phyloP scores from a whole-genome alignment of 164 flowering plant species.

The Dillenia turbinata region DNA sequence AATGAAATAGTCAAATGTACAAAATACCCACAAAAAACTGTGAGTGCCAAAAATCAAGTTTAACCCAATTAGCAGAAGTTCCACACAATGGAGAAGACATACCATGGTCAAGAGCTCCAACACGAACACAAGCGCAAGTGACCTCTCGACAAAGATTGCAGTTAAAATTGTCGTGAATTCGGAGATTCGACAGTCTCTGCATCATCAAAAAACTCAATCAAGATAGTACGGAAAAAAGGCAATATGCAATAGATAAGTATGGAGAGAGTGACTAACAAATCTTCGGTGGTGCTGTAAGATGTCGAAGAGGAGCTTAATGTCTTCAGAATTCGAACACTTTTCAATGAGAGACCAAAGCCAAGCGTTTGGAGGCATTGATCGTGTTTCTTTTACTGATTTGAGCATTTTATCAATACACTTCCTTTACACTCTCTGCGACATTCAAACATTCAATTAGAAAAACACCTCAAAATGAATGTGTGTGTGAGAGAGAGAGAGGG shows the following conservation, averaged over 20 bases:
- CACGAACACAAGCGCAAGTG: slow-evolving; percentile 80
- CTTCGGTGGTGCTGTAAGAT: slow-evolving; percentile 57
- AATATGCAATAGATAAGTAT: neutral
- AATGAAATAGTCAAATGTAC: no score
- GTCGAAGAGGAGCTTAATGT: slow-evolving; percentile 67
- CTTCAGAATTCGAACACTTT: slow-evolving; percentile 60
- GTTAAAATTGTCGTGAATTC: slow-evolving; percentile 70
- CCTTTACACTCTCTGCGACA: slow-evolving; percentile 65
- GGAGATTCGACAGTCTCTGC: slow-evolving; percentile 91
- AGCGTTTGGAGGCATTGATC: slow-evolving; percentile 80
- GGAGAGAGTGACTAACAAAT: slow-evolving; percentile 57
- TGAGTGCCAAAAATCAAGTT: no score
- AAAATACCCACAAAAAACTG: neutral
- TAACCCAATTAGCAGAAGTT: no score
- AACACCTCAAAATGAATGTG: neutral
- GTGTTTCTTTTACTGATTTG: slow-evolving; percentile 40
- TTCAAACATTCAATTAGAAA: neutral
- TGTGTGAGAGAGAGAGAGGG: neutral
- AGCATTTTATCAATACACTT: slow-evolving; percentile 60
- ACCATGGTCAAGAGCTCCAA: slow-evolving; percentile 85
- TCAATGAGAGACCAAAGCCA: slow-evolving; percentile 72
- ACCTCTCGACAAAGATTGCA: slow-evolving; percentile 68
- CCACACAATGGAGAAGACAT: slow-evolving; percentile 12
- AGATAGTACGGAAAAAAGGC: neutral
- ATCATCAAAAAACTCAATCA: slow-evolving; percentile 8